A percentile compares a stretch with the other conserved stretches of the same genome.
These are phyloP conservation scores for Botrytis sinoallii DNA, from an alignment of 2,329 filamentous ascomycete genomes.

Conservation along the genomic window DNA sequence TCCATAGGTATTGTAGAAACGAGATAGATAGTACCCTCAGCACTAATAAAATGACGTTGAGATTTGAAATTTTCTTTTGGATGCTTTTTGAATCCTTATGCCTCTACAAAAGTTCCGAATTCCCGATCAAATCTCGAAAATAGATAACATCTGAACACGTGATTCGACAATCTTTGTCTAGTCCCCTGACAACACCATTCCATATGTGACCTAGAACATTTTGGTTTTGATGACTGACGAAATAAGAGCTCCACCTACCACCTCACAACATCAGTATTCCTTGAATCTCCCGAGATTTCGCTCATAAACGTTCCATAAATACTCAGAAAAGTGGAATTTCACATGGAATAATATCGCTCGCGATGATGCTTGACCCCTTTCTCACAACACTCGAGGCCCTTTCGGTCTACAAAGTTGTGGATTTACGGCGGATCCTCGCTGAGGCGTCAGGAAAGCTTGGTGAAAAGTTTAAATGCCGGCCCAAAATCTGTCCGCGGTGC, in stretches of 20 bases:
- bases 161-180: background rate
- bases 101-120: background rate
- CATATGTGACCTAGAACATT: background rate
- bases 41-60: background rate
- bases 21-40: no score
- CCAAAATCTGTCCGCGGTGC: background rate
- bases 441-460: constrained; percentile 6
- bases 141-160: constrained; percentile 4
- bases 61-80: background rate
- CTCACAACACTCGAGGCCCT: background rate
- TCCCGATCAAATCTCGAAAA: background rate
- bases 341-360: background rate
- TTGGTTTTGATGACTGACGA: background rate
- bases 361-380: constrained; percentile 15
- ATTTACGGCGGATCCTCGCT: background rate
- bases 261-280: background rate
- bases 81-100: background rate
- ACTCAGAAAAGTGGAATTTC: constrained; percentile 12
- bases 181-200: background rate
- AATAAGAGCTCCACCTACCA: background rate
- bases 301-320: constrained; percentile 5
- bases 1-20: background rate
- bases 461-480: constrained; percentile 3
- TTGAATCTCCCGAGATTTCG: background rate
- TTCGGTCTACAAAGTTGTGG: constrained; percentile 7